Conservation (phyloP, 1,139 yeast species). For the Candida freyschussii region DNA sequence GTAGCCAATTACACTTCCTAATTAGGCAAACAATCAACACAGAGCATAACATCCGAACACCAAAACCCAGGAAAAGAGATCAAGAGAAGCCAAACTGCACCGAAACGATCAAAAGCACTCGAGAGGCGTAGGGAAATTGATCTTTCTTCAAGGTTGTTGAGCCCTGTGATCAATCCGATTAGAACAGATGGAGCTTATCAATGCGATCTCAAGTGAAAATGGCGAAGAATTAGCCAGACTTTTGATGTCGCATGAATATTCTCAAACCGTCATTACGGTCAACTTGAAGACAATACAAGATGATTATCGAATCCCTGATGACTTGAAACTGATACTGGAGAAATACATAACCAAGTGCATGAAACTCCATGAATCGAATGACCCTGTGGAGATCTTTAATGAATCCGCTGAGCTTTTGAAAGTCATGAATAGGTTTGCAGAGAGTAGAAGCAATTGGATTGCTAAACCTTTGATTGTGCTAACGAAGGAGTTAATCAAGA, state of each 20-base stretch:
- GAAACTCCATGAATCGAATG: conserved; percentile 6
- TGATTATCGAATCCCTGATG: conserved; percentile 5
- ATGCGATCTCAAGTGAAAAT: too few relatives aligned
- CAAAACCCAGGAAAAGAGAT: background rate
- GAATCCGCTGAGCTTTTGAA: conserved; percentile 41
- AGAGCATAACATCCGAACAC: background rate
- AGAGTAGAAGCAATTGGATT: conserved; percentile 62
- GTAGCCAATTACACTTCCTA: conserved; percentile 3
- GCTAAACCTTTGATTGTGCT: conserved; percentile 52
- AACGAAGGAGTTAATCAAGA: conserved; percentile 48
- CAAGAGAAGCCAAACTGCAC: background rate
- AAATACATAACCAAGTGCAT: conserved; percentile 4
- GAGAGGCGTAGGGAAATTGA: too few relatives aligned
- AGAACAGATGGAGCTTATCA: too few relatives aligned
- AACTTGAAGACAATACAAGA: too few relatives aligned
- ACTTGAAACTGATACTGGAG: conserved; percentile 14
- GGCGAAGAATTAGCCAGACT: too few relatives aligned
- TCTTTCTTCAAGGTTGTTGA: too few relatives aligned
- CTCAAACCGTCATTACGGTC: too few relatives aligned
- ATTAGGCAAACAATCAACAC: conserved; percentile 8
- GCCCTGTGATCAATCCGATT: too few relatives aligned
- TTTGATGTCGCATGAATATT: too few relatives aligned
- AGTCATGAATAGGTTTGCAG: conserved; percentile 56
- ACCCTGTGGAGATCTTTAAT: conserved; percentile 32
- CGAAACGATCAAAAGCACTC: background rate